Percentiles rank a stretch among this genome's conserved stretches.
Evolutionary conservation across 2,329 filamentous ascomycete genomes (phyloP).

Genomic region (Metarhizium guizhouense): DNA sequence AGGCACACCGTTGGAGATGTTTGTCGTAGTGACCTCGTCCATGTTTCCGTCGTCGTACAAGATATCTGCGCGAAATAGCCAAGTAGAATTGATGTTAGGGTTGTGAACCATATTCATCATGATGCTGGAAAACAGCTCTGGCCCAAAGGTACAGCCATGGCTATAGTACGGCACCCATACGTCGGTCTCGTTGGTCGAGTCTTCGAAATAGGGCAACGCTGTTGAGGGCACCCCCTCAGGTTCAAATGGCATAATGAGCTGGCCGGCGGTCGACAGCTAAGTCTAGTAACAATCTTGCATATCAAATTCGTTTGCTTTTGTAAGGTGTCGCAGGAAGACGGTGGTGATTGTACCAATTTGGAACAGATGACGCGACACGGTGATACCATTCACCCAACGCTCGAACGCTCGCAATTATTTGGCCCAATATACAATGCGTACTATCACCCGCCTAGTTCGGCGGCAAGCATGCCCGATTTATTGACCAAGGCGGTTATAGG

Average conservation of each 20-base stretch:
- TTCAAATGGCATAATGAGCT: constrained; percentile 15
- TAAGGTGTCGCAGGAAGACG: too few species aligned
- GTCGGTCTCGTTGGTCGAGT: constrained; percentile 10
- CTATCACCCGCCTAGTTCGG: too few species aligned
- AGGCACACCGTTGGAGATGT: not conserved
- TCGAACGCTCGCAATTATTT: too few species aligned
- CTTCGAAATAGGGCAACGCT: constrained; percentile 17
- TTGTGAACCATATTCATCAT: constrained; percentile 71
- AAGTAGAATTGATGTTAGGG: constrained; percentile 70
- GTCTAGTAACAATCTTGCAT: not conserved
- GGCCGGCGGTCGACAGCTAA: not conserved
- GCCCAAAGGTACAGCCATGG: constrained; percentile 52
- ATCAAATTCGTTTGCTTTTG: not conserved
- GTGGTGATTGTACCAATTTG: too few species aligned
- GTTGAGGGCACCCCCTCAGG: constrained; percentile 19
- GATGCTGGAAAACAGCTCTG: constrained; percentile 53
- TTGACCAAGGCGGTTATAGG: too few species aligned
- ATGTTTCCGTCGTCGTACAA: constrained; percentile 30
- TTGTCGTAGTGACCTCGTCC: constrained; percentile 7
- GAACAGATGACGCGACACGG: too few species aligned
- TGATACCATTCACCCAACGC: too few species aligned
- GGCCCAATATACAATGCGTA: too few species aligned
- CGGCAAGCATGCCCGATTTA: too few species aligned
- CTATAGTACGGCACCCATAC: constrained; percentile 46
- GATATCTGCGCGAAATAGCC: constrained; percentile 72